Evolutionary conservation across 2,329 filamentous ascomycete genomes (phyloP).

Genomic region (Juglanconis juglandina): DNA sequence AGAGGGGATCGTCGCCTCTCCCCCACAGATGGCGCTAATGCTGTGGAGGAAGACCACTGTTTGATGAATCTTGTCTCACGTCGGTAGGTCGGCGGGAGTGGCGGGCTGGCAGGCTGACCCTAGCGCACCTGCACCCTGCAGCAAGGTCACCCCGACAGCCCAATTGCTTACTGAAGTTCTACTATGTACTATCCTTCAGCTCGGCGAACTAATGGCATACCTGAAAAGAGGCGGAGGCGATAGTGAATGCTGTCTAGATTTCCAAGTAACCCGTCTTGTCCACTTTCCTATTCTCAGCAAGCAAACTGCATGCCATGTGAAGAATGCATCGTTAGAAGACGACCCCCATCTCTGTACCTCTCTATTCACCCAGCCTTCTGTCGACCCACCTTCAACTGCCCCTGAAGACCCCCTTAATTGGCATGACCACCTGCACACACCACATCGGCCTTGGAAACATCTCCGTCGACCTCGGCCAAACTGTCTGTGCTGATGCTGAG

Average conservation of each 20-base stretch:
- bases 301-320: too few relatives aligned
- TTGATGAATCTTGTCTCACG: background rate
- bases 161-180: too few relatives aligned
- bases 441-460: background rate
- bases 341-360: too few relatives aligned
- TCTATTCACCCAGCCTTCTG: background rate
- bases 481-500: background rate
- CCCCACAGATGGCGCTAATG: background rate
- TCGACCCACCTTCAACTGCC: background rate
- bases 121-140: background rate
- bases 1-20: too few relatives aligned
- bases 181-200: too few relatives aligned
- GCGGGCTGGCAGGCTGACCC: background rate
- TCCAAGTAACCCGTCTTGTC: too few relatives aligned
- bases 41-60: background rate
- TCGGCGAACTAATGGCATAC: too few relatives aligned
- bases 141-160: background rate
- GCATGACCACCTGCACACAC: background rate
- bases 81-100: background rate
- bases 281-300: too few relatives aligned
- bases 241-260: too few relatives aligned
- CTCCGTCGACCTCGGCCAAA: background rate
- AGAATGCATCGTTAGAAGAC: too few relatives aligned
- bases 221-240: background rate
- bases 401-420: background rate